These are phyloP conservation scores for Athelia sp. DNA, from an alignment of 1,284 basidiomycete genomes.

Conservation along the genomic window DNA sequence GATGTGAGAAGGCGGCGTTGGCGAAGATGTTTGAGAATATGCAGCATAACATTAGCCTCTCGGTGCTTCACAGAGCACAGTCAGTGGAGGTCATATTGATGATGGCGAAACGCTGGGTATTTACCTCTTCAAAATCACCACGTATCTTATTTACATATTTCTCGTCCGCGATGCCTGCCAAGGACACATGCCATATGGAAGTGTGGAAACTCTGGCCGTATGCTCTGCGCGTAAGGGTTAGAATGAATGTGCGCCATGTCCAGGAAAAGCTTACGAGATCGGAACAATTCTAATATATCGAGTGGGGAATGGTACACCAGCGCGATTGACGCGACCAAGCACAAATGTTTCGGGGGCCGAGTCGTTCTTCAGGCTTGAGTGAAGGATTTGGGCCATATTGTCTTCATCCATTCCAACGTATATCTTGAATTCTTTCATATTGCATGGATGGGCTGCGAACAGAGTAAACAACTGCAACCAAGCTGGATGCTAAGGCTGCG, in stretches of 20 bases:
- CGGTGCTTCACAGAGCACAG: constrained; percentile 41
- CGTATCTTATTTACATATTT: constrained; percentile 47
- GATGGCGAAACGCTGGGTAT: neutral
- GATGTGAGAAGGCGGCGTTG: constrained; percentile 69
- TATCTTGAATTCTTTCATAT: constrained; percentile 76
- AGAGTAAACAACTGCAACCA: constrained; percentile 3
- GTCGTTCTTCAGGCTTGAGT: constrained; percentile 62
- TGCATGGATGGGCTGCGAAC: constrained; percentile 66
- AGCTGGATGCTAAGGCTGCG: constrained; percentile 15
- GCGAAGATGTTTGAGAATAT: constrained; percentile 77
- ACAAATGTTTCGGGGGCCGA: constrained; percentile 55
- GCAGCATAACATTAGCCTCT: constrained; percentile 59
- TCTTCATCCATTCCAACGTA: constrained; percentile 60
- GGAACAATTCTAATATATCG: constrained; percentile 71
- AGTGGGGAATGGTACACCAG: constrained; percentile 55
- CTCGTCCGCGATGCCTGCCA: constrained; percentile 54
- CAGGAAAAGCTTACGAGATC: constrained; percentile 46
- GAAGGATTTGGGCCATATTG: constrained; percentile 60
- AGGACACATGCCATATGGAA: constrained; percentile 69
- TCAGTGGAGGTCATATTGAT: constrained; percentile 14
- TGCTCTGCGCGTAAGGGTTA: constrained; percentile 40
- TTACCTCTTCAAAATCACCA: constrained; percentile 54
- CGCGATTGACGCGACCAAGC: constrained; percentile 47
- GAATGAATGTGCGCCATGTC: constrained; percentile 2
- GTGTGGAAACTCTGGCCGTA: constrained; percentile 69